Evolutionary conservation across 768 basidiomycete species (phyloP).

Genomic region (Baorangia bicolor): DNA sequence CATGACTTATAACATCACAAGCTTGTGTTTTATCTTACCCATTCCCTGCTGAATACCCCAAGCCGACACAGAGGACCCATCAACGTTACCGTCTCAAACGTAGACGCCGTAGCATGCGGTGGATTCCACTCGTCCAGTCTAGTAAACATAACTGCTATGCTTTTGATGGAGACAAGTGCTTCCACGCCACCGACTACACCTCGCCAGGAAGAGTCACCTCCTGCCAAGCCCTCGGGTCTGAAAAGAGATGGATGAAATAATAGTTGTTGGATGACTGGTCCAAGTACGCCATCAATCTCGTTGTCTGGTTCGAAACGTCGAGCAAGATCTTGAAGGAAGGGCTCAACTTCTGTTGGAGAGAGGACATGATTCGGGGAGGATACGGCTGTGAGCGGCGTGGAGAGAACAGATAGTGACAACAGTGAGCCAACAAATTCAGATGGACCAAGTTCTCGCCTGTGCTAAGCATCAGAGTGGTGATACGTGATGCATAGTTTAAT

Average conservation of each 20-base stretch:
- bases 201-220: conserved; percentile 82
- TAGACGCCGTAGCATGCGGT: conserved; percentile 50
- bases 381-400: conserved; percentile 58
- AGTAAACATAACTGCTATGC: conserved; percentile 79
- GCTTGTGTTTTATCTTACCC: conserved; percentile 48
- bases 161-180: conserved; percentile 76
- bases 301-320: conserved; percentile 76
- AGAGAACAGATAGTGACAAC: conserved; percentile 67
- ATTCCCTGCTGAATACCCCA: conserved; percentile 86
- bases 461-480: conserved; percentile 1
- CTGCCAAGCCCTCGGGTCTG: conserved; percentile 66
- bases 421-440: conserved; percentile 82
- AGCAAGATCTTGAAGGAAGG: conserved; percentile 82
- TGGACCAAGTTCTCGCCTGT: conserved; percentile 70
- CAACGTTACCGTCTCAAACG: conserved; percentile 65
- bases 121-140: conserved; percentile 76
- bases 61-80: conserved; percentile 84
- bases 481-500: not conserved
- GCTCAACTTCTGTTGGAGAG: conserved; percentile 65
- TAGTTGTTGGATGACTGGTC: conserved; percentile 61
- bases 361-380: conserved; percentile 51
- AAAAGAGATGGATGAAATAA: conserved; percentile 65
- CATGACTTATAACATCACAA: not conserved
- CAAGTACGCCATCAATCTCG: conserved; percentile 78
- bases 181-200: conserved; percentile 79